Base-by-base conservation (phyloP, 257 asterid genomes). In the Penstemon newberryi region DNA sequence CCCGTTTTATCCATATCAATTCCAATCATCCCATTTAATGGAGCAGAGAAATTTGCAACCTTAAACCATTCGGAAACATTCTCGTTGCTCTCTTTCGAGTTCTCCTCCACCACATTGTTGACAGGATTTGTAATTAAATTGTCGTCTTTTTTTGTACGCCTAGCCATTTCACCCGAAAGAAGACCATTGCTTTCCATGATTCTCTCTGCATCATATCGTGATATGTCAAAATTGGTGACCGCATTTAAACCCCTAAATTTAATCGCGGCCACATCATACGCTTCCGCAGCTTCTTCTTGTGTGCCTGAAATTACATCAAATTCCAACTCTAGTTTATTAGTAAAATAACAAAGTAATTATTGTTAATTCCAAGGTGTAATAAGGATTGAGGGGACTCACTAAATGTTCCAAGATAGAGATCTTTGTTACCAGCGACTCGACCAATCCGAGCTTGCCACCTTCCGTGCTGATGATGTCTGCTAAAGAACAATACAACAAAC, bases 381-480 rank as follows among this genome's bases (percentile, higher is more conserved):
- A 25, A 25, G 33, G 33, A 40, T 43, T 42, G 4, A 19, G 3
- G 19, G 41, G 54, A 80, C 97, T 83, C 50, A 94, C 99, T 87
- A 78, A 94, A 94, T 67, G 99, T 94, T 19, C 99, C 99, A 3
- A 94, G 88, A 67, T 94, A 94, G 43, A 94, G 96, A 79, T 94
- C 99, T 71, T 94, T 94, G 83, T 94, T 94, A 38, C 99, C 99
- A 0, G 99, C 99, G 11, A 94, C 98, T 3, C 99, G 87, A 81
- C 99, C 99, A 0, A 95, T 95, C 40, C 99, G 87, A 60, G 99
- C 98, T 79, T 94, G 99, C 99, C 99, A 94, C 36, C 99, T 82
- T 12, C 99, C 99, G 56, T 94, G 99, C 72, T 94, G 99, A 79
- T 94, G 99, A 81, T 94, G 98, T 85, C 99, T 94, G 96, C 97